Conservation (phyloP, 495 filamentous ascomycete species). For the Podospora tetraspora region DNA sequence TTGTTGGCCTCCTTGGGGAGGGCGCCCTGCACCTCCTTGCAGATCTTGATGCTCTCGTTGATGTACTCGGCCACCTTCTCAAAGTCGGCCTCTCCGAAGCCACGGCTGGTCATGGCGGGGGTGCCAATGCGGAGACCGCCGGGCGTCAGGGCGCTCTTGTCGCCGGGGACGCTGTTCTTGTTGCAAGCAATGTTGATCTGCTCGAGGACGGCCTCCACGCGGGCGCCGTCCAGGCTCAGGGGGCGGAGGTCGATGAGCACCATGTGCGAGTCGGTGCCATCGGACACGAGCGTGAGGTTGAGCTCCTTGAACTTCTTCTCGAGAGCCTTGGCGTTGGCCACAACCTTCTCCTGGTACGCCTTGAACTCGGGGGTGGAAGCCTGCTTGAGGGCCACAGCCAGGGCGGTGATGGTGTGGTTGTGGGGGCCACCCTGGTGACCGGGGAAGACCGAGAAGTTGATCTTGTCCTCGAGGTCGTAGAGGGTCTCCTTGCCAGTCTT, state of each 20-base stretch:
- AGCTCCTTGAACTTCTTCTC: conserved; percentile 74
- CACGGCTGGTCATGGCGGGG: conserved; percentile 93
- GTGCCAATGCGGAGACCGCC: conserved; percentile 93
- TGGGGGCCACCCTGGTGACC: conserved; percentile 99
- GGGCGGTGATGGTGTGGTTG: conserved; percentile 99
- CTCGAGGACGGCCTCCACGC: conserved; percentile 94
- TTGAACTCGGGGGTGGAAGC: conserved; percentile 90
- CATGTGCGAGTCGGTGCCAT: conserved; percentile 98
- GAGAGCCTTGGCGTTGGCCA: conserved; percentile 86
- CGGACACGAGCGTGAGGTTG: conserved; percentile 88
- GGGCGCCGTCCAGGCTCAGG: conserved; percentile 79
- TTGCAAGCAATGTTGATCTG: conserved; percentile 98
- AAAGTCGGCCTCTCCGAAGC: conserved; percentile 91
- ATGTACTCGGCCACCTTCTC: conserved; percentile 86
- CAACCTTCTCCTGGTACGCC: conserved; percentile 88
- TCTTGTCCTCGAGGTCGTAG: conserved; percentile 92
- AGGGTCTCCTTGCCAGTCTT: conserved; percentile 86
- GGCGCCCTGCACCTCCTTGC: conserved; percentile 73
- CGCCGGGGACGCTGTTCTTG: conserved; percentile 97
- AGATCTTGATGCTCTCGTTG: conserved; percentile 72
- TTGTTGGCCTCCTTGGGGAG: conserved; percentile 97
- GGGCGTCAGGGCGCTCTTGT: conserved; percentile 94
- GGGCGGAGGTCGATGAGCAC: conserved; percentile 87
- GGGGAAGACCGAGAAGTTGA: conserved; percentile 99
- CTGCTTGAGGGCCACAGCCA: conserved; percentile 95